Percentiles rank a stretch among this genome's conserved stretches.
phyloP scores from a whole-genome alignment of 139 green algal genomes.

The Marvania coccoides region DNA sequence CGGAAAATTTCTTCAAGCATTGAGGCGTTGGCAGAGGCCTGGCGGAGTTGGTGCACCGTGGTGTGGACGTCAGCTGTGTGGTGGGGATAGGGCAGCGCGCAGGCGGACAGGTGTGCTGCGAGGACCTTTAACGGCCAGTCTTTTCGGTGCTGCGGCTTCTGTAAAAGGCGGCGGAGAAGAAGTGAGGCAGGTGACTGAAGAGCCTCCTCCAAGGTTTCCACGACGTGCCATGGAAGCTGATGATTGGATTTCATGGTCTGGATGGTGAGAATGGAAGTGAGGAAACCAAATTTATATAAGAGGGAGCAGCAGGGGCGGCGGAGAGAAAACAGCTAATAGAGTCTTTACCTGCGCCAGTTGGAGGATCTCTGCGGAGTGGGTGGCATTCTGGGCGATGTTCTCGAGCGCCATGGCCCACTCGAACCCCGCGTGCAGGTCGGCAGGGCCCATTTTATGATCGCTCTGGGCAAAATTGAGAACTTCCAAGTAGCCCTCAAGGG shows the following conservation, averaged over 20 bases:
- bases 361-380: not conserved
- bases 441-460: not conserved
- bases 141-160: not conserved
- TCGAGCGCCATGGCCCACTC: conserved; percentile 8
- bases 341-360: not conserved
- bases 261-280: not conserved
- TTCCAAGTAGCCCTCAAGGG: conserved; percentile 1
- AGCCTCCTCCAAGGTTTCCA: not conserved
- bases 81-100: not conserved
- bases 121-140: not conserved
- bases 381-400: not conserved
- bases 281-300: not conserved
- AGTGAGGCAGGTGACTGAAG: not conserved
- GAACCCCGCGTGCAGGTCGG: conserved; percentile 6
- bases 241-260: not conserved
- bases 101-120: not conserved
- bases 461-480: not conserved
- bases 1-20: no score
- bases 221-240: not conserved
- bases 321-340: no score
- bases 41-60: not conserved
- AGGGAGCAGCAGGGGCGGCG: no score
- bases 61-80: not conserved
- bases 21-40: not conserved
- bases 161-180: not conserved